Base-by-base conservation (phyloP, 495 filamentous ascomycete genomes). In the Penicillium mononematosum region DNA sequence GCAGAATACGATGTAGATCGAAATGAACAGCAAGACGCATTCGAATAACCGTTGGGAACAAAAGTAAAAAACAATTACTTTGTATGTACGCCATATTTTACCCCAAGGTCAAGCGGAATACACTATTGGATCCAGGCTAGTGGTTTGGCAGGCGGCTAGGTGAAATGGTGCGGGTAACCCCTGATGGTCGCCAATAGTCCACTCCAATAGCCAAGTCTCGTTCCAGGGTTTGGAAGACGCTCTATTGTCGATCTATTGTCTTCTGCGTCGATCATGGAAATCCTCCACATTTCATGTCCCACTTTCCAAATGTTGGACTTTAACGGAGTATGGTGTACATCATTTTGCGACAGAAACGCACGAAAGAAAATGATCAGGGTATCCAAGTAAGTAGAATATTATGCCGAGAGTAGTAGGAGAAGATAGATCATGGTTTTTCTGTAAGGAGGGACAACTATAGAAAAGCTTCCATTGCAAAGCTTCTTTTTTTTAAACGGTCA, bases 171-270 rank as follows among this genome's bases (percentile, higher is more conserved):
- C 51, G 53, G 56, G 43, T 61, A 62, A 57, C 61, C 49, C 32
- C 53, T 50, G 56, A 62, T 62, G 58, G 58, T 64, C 24, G 44
- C 47, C 65, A 67, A 67, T 64, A 67, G 62, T 67, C 51, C 46
- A 59, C 27, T 47, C 59, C 54, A 61, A 59, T 62, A 62, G 59
- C 45, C 43, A 36, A n/a, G 36, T 34, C 12, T 20, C 25, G 14
- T 45, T 24, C 62, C 64, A 67, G 54, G 59, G 59, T 47, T 62
- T 34, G 44, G 44, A 41, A 39, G 29, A 25, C 32, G 43, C 43
- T 45, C 42, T 55, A 55, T 55, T 43, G 17, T 47, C 43, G 39
- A 24, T 54, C n/a, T 36, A 20, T 45, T 36, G 32, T n/a, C 14
- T 39, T 19, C 36, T 3, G 14, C 12, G 53, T 36, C 19, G 53